phyloP scores from a whole-genome alignment of 176 grass and related monocot species.

The Alloteropsis semialata region DNA sequence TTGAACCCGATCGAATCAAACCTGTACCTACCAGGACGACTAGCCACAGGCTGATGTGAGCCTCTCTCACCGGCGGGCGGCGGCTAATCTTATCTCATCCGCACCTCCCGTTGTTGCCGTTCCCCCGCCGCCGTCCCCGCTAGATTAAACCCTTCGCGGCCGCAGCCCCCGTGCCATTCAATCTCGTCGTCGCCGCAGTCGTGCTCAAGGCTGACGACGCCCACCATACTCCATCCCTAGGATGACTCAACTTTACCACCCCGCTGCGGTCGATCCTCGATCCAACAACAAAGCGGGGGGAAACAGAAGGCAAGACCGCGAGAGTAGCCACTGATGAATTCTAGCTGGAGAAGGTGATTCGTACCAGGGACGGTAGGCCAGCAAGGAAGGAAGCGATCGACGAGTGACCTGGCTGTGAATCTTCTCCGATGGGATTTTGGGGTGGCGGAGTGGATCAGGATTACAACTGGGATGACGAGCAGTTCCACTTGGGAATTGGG shows the following conservation, averaged over 20 bases:
- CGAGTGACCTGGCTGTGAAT: background rate
- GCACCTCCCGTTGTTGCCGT: background rate
- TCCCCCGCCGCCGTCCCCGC: background rate
- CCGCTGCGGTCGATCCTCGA: background rate
- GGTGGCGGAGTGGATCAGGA: background rate
- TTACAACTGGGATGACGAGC: background rate
- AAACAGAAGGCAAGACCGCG: background rate
- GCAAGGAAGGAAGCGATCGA: background rate
- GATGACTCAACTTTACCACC: too few species aligned
- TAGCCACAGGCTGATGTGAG: background rate
- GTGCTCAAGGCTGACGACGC: too few species aligned
- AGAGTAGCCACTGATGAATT: background rate
- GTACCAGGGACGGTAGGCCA: background rate
- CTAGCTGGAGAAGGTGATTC: background rate
- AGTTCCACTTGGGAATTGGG: background rate
- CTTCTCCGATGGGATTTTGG: background rate
- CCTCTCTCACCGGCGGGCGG: too few species aligned
- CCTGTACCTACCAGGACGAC: background rate
- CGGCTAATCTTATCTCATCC: background rate
- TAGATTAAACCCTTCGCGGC: background rate
- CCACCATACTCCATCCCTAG: too few species aligned
- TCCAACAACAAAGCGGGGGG: background rate
- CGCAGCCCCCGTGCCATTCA: background rate
- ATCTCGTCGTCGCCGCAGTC: background rate
- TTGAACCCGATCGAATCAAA: background rate